Base-by-base conservation (phyloP, 169 alveolate species). In the Babesia ovis region DNA sequence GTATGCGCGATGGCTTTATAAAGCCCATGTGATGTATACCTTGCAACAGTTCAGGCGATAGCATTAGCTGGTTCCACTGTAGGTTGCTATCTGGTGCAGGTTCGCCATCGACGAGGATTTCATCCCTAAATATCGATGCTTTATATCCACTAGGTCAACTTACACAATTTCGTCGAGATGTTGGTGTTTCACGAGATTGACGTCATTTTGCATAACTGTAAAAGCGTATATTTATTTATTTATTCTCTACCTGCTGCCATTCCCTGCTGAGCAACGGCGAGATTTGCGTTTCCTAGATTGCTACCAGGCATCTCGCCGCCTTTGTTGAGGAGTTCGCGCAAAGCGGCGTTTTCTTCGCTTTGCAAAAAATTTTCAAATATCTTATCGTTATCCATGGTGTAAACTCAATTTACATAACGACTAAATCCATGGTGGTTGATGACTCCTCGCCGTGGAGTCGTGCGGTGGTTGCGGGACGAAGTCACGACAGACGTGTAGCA, bases 1-100 rank as follows among this genome's bases (percentile, higher is more conserved):
- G 95, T 31, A 91, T 91, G 45, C 90, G 88, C 0, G 95, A 91
- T 4, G 95, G 95, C 48, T 41, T 69, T 14, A 42, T 74, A 42
- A 68, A 79, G 22, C 87, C 87, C 71, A 51, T 71, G 32, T 79
- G 80, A 4, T 70, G 83, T 1, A 79, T 35, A 5, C 84, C 87
- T 37, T 50, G 56, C n/a, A 79, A 71, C n/a, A 79, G 55, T 20
- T 57, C 77, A 0, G 42, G 77, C 29, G 87, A 79, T 23, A 57
- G 48, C 31, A 51, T 5, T 11, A 79, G 70, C 4, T 79, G 85
- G 46, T 29, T 61, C 87, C 87, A 79, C 34, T 53, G 77, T 58
- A 70, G 34, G 37, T 79, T 59, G 29, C 20, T 0, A 25, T 42
- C 80, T 31, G 41, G 27, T 18, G 41, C 46, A 27, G 51, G 58